phyloP scores from a whole-genome alignment of 2,329 filamentous ascomycete species.

The Colletotrichum kahawae region DNA sequence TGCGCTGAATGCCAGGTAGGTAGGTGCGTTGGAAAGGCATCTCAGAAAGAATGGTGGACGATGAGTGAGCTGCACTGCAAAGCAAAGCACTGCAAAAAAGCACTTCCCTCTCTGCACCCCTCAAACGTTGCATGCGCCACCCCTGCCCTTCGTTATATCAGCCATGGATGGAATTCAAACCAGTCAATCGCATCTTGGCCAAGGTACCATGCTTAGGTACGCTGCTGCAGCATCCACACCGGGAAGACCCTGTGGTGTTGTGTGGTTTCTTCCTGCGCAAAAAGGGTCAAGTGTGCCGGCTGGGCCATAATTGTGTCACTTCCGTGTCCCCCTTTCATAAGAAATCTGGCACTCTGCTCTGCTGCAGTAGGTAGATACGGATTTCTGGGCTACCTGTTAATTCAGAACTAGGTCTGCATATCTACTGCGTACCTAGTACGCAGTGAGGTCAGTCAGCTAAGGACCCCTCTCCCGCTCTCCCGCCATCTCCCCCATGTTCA shows the following conservation, averaged over 20 bases:
- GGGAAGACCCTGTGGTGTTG: neutral
- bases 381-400: neutral
- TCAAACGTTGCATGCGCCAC: neutral
- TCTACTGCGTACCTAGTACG: no score
- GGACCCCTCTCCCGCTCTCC: neutral
- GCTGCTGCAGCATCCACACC: neutral
- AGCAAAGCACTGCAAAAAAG: neutral
- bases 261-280: neutral
- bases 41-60: neutral
- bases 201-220: neutral
- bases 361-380: neutral
- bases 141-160: neutral
- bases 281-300: conserved; percentile 6
- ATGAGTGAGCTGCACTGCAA: neutral
- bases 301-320: conserved; percentile 20
- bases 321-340: conserved; percentile 22
- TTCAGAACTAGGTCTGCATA: no score
- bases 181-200: conserved; percentile 3
- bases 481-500: conserved; percentile 1
- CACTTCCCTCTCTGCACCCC: neutral
- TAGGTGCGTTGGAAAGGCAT: no score
- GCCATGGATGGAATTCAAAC: neutral
- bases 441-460: neutral
- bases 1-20: no score
- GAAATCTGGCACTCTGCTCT: neutral